These are phyloP conservation scores for Thuidium tamariscinum DNA, from an alignment of 225 moss, liverwort and hornwort genomes.

Conservation along the genomic window DNA sequence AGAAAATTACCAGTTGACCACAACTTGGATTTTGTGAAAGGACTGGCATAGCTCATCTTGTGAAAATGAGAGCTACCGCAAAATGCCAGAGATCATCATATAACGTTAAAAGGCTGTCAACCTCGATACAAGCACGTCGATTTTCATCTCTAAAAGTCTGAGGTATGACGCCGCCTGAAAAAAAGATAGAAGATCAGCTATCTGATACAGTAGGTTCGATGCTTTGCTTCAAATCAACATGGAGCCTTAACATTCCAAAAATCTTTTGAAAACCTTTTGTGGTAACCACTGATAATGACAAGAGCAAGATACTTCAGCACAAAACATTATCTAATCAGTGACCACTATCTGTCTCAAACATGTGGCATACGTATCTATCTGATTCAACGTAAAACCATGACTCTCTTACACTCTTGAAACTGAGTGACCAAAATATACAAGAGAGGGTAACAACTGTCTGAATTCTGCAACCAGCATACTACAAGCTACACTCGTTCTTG, in stretches of 20 bases:
- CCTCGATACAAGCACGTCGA: neutral
- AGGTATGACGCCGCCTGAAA: constrained; percentile 15
- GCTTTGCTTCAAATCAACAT: neutral
- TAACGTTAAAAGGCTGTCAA: neutral
- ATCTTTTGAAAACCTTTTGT: neutral
- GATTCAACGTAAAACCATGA: neutral
- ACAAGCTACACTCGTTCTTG: neutral
- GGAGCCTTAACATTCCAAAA: neutral
- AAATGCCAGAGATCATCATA: neutral
- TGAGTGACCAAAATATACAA: neutral
- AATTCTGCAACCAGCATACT: neutral
- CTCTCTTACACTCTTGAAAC: neutral
- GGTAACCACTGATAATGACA: neutral
- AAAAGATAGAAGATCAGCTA: neutral
- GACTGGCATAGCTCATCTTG: neutral
- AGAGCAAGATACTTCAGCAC: neutral
- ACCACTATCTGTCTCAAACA: neutral
- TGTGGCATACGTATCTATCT: neutral
- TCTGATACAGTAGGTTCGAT: neutral
- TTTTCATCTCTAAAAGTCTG: neutral
- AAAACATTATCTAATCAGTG: neutral
- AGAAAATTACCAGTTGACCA: constrained; percentile 9
- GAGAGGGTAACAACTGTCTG: neutral
- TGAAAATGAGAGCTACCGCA: constrained; percentile 1
- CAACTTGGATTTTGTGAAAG: neutral